phyloP scores from a whole-genome alignment of 73 alveolate genomes.

The Chromera velia region DNA sequence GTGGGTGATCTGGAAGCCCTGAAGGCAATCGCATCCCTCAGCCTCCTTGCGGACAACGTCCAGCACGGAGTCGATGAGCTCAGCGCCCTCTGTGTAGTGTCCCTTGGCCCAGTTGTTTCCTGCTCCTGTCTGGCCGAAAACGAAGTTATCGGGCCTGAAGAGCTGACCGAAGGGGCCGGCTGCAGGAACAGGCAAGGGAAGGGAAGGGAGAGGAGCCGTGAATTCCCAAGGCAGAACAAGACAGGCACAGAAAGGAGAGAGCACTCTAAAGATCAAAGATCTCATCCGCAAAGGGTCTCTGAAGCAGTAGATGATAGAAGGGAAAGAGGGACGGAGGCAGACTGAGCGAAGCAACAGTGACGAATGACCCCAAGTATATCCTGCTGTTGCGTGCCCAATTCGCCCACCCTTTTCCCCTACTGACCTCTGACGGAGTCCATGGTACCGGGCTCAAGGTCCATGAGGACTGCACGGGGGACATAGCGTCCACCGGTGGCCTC shows the following conservation, averaged over 20 bases:
- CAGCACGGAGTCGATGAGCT: slow-evolving; percentile 80
- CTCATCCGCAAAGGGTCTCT: too few species aligned
- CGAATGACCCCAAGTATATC: too few species aligned
- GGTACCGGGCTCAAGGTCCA: slow-evolving; percentile 97
- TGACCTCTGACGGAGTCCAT: slow-evolving; percentile 95
- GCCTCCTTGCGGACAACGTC: slow-evolving; percentile 89
- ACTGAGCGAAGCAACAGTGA: too few species aligned
- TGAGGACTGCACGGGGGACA: slow-evolving; percentile 94
- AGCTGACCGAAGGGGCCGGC: slow-evolving; percentile 89
- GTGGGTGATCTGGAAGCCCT: slow-evolving; percentile 89
- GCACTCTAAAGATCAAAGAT: too few species aligned
- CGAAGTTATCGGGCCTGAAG: slow-evolving; percentile 99
- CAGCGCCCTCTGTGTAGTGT: slow-evolving; percentile 94
- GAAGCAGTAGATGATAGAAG: too few species aligned
- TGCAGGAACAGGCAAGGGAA: neutral
- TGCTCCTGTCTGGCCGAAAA: slow-evolving; percentile 92
- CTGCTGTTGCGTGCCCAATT: too few species aligned
- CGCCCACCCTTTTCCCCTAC: too few species aligned
- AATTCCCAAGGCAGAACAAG: too few species aligned
- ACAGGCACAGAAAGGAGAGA: too few species aligned
- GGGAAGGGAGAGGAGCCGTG: too few species aligned
- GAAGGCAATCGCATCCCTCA: slow-evolving; percentile 67
- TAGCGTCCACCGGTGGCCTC: slow-evolving; percentile 95
- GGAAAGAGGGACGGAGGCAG: too few species aligned
- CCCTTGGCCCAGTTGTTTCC: slow-evolving; percentile 99